Base-by-base conservation (phyloP, 495 filamentous ascomycete species). In the Podospora anserina region DNA sequence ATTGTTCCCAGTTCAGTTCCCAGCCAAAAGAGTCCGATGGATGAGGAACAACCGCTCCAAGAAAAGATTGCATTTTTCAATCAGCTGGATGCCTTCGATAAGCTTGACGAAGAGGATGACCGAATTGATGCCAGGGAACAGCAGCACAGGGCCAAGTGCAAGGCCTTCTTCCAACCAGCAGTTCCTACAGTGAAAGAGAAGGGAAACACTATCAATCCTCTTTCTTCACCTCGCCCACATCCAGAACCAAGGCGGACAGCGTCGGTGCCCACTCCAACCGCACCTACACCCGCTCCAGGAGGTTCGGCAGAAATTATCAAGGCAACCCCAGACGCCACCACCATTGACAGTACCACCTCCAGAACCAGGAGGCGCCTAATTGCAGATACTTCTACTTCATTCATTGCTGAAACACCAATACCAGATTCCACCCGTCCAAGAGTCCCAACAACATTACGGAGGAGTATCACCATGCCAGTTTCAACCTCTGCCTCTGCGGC, bases 11-110 rank as follows among this genome's bases (percentile, higher is more conserved):
- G 56, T 54, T 65, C 58, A 3, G 2, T 13, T 49, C 15, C 13
- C 7, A 49, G 9, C 9, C 39, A 49, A 11, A 49, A 13, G 39
- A 56, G 0, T 19, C 49, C 18, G 2, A 59, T 58, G 55, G 54
- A 53, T 30, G 61, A 53, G 18, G 66, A 65, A 13, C 67, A 49
- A 16, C 59, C 72, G 11, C 59, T 76, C 13, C 23, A 64, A 9
- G 75, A 76, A 44, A 78, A 78, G 57, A 20, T 66, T 18, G 68
- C 72, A 9, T 77, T 77, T 57, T 78, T 78, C 27, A 63, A 70
- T 7, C 57, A 61, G 18, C 53, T 78, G n/a, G 72, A 77, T 49
- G 69, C 70, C 1, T 69, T 78, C 4, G 69, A 71, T 56, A n/a
- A 59, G 28, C 20, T 67, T 16, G 62, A 61, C 55, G 70, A 71